Conservation (phyloP, 2,329 filamentous ascomycete species). For the Cadophora luteo-olivacea region DNA sequence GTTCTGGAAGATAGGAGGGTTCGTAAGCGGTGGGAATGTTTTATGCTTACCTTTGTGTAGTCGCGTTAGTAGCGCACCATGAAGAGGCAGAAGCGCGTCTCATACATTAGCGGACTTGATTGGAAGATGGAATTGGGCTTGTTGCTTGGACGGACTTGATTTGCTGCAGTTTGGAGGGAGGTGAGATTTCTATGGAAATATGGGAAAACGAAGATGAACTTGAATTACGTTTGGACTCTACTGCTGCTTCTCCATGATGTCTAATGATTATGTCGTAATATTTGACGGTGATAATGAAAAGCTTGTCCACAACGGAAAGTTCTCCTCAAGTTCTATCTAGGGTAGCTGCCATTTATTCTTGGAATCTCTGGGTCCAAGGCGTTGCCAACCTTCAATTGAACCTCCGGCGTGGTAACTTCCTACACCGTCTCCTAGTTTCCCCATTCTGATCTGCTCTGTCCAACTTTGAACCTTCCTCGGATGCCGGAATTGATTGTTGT, state of each 20-base stretch:
- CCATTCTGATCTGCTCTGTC: neutral
- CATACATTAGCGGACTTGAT: neutral
- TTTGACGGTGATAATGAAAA: too few relatives aligned
- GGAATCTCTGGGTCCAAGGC: too few relatives aligned
- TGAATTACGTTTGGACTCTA: too few relatives aligned
- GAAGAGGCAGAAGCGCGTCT: neutral
- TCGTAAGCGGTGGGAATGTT: neutral
- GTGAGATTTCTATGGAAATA: neutral
- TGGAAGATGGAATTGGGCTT: neutral
- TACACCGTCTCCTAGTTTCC: too few relatives aligned
- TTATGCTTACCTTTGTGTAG: neutral
- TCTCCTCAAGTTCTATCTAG: too few relatives aligned
- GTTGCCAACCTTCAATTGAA: too few relatives aligned
- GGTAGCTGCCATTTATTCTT: too few relatives aligned
- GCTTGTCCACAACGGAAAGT: too few relatives aligned
- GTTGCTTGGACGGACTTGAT: neutral
- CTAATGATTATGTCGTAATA: too few relatives aligned
- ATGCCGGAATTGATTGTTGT: neutral
- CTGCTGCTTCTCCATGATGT: too few relatives aligned
- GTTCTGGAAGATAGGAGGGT: neutral
- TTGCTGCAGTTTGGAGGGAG: neutral
- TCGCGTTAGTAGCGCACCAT: neutral
- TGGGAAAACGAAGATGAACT: neutral
- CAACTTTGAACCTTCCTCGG: neutral
- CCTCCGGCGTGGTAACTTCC: too few relatives aligned